These are phyloP conservation scores for Podaxis carcinomalis DNA, from an alignment of 768 basidiomycete species.

Conservation along the genomic window DNA sequence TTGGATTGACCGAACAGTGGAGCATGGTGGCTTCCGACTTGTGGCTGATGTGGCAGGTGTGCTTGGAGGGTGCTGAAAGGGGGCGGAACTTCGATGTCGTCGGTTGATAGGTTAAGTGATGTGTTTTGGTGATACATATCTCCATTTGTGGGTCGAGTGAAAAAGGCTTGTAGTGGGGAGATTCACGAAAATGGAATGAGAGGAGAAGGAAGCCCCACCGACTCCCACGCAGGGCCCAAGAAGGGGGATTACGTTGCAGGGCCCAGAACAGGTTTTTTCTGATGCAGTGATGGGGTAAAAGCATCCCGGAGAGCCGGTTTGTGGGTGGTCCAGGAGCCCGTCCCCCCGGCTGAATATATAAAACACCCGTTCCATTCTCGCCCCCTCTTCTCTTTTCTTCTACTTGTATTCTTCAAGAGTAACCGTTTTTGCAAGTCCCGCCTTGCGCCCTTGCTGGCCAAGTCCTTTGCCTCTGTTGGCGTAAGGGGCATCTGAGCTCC, in stretches of 20 bases:
- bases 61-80: background rate
- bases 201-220: background rate
- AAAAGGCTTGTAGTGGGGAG: background rate
- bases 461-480: conserved; percentile 8
- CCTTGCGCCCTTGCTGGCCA: conserved; percentile 14
- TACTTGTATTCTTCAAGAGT: background rate
- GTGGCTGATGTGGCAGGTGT: background rate
- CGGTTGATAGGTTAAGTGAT: background rate
- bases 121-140: background rate
- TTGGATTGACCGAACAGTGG: background rate
- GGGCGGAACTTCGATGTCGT: background rate
- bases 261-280: background rate
- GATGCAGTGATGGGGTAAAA: background rate
- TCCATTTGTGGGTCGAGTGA: background rate
- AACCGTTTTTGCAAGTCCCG: conserved; percentile 5
- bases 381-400: background rate
- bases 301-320: background rate
- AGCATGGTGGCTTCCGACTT: background rate
- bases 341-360: background rate
- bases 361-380: background rate
- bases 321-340: background rate
- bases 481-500: conserved; percentile 10
- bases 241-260: background rate
- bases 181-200: background rate
- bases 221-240: background rate